These are phyloP conservation scores for Metschnikowia rubicola DNA, from an alignment of 805 yeast genomes.

Conservation along the genomic window DNA sequence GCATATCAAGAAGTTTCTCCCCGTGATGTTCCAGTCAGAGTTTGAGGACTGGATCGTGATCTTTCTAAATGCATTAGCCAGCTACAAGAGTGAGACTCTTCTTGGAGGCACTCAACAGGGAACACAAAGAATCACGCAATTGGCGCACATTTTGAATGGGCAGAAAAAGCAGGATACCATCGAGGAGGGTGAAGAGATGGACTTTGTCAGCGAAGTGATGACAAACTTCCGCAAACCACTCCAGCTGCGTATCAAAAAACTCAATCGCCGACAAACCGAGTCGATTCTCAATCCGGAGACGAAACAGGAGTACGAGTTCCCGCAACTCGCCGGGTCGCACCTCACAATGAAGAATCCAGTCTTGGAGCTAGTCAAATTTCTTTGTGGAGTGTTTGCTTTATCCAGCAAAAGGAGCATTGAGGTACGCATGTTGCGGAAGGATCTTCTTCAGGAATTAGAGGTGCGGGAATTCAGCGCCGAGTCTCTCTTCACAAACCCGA, in stretches of 20 bases:
- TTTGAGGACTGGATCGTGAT: conserved; percentile 84
- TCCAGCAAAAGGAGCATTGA: conserved; percentile 66
- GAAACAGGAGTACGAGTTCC: conserved; percentile 65
- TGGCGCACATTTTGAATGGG: conserved; percentile 50
- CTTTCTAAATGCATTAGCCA: conserved; percentile 66
- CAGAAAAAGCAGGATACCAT: conserved; percentile 34
- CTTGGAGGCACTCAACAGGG: conserved; percentile 35
- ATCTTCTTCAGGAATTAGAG: conserved; percentile 68
- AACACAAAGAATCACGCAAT: conserved; percentile 67
- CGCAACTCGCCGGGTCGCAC: conserved; percentile 72
- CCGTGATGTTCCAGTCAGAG: conserved; percentile 71
- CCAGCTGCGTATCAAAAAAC: conserved; percentile 58
- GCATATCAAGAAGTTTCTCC: conserved; percentile 76
- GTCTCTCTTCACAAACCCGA: conserved; percentile 71
- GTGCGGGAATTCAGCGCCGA: conserved; percentile 80
- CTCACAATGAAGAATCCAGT: conserved; percentile 62
- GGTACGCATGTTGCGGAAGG: conserved; percentile 69
- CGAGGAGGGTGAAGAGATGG: conserved; percentile 35
- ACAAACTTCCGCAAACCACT: conserved; percentile 61
- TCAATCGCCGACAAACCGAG: conserved; percentile 69
- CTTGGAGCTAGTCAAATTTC: conserved; percentile 70
- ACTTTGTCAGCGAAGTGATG: conserved; percentile 45
- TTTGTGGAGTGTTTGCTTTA: conserved; percentile 69
- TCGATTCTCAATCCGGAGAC: conserved; percentile 64
- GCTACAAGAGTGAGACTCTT: conserved; percentile 44